Evolutionary conservation across 148 eudicot genomes (phyloP).

Genomic region (Amaranthus cruentus): DNA sequence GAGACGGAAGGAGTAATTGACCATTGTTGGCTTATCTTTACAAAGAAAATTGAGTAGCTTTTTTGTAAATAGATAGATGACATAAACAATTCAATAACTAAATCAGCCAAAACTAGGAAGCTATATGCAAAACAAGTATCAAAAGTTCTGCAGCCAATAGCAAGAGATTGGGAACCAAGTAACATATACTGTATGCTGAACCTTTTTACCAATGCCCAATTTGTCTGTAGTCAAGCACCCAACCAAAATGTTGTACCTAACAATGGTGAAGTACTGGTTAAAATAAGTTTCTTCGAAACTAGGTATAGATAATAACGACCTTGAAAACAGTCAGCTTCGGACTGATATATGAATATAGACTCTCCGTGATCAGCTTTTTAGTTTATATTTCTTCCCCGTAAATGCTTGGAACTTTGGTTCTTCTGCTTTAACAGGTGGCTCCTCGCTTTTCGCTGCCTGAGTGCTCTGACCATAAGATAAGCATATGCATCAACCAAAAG

Average conservation of each 20-base stretch:
- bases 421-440: constrained; percentile 24
- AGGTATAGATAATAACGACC: neutral
- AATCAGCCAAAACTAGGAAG: too few relatives aligned
- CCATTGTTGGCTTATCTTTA: too few relatives aligned
- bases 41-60: too few relatives aligned
- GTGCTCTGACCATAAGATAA: constrained; percentile 13
- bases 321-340: constrained; percentile 8
- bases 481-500: neutral
- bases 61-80: too few relatives aligned
- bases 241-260: constrained; percentile 1
- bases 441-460: constrained; percentile 16
- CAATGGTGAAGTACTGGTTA: neutral
- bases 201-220: neutral
- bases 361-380: constrained; percentile 14
- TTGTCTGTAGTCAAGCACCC: neutral
- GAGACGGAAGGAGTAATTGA: too few relatives aligned
- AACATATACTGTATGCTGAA: neutral
- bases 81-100: too few relatives aligned
- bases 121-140: neutral
- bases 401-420: constrained; percentile 37
- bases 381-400: constrained; percentile 34
- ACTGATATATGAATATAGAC: neutral
- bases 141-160: neutral
- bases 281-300: neutral
- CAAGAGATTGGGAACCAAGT: neutral